A percentile compares a stretch with the other conserved stretches of the same genome.
Conservation (phyloP, 1,284 basidiomycete species). For the Fomitopsis pinicola region DNA sequence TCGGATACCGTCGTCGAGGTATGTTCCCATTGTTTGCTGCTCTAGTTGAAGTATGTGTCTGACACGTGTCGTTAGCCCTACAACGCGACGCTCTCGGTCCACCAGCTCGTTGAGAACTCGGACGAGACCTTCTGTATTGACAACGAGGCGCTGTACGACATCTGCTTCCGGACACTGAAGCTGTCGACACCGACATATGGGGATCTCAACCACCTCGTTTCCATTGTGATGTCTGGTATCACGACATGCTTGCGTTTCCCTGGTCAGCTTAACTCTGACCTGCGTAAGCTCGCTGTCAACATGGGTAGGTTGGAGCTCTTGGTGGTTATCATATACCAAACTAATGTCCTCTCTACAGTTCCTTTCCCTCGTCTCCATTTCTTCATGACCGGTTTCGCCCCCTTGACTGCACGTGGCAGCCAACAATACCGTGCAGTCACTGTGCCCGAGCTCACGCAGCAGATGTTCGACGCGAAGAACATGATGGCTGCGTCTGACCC, state of each 20-base stretch:
- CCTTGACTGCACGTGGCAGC: constrained; percentile 89
- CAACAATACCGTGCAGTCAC: constrained; percentile 94
- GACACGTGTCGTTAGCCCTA: constrained; percentile 58
- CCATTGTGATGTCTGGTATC: constrained; percentile 97
- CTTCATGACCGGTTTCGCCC: constrained; percentile 98
- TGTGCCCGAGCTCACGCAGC: constrained; percentile 93
- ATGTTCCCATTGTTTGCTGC: constrained; percentile 9
- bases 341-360: constrained; percentile 40
- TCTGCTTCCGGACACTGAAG: constrained; percentile 96
- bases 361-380: constrained; percentile 99
- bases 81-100: constrained; percentile 92
- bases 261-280: constrained; percentile 97
- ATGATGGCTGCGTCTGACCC: constrained; percentile 98
- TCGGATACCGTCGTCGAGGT: constrained; percentile 97
- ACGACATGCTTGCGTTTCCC: constrained; percentile 97
- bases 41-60: background rate
- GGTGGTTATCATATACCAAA: background rate
- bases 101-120: constrained; percentile 95
- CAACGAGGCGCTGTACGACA: constrained; percentile 98
- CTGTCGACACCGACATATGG: constrained; percentile 92
- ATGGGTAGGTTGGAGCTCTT: constrained; percentile 63
- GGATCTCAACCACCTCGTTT: constrained; percentile 96
- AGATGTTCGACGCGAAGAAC: constrained; percentile 99
- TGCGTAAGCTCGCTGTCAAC: constrained; percentile 97
- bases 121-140: constrained; percentile 97